Evolutionary conservation across 306 rosid species (phyloP).

Genomic region (Acmispon strigosus): DNA sequence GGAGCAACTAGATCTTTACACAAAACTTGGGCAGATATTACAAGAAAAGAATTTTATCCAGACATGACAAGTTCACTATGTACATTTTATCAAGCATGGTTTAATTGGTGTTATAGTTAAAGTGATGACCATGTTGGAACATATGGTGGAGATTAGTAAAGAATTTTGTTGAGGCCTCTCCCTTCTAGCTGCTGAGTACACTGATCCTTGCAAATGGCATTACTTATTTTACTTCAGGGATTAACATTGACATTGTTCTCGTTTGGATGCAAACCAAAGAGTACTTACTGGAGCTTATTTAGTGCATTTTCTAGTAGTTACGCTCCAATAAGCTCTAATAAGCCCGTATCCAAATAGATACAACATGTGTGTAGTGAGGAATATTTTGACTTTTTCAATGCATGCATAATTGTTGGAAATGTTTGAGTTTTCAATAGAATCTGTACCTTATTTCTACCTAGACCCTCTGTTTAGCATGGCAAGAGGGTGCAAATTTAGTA

Average conservation of each 20-base stretch:
- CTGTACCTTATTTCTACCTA: not conserved
- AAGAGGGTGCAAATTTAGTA: no score
- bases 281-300: no score
- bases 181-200: not conserved
- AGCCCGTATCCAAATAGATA: no score
- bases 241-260: constrained; percentile 11
- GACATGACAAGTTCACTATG: constrained; percentile 17
- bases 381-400: not conserved
- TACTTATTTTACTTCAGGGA: constrained; percentile 10
- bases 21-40: constrained; percentile 57
- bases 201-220: not conserved
- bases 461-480: not conserved
- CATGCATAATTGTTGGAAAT: not conserved
- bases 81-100: constrained; percentile 22
- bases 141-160: constrained; percentile 12
- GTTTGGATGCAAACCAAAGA: no score
- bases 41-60: constrained; percentile 37
- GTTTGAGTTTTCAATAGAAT: not conserved
- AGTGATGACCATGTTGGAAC: not conserved
- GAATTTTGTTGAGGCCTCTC: not conserved
- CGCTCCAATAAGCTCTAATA: no score
- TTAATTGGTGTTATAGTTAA: not conserved
- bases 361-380: not conserved
- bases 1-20: constrained; percentile 69
- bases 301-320: no score